These are phyloP conservation scores for Pseudocercospora vitis DNA, from an alignment of 2,329 filamentous ascomycete species.

Conservation along the genomic window DNA sequence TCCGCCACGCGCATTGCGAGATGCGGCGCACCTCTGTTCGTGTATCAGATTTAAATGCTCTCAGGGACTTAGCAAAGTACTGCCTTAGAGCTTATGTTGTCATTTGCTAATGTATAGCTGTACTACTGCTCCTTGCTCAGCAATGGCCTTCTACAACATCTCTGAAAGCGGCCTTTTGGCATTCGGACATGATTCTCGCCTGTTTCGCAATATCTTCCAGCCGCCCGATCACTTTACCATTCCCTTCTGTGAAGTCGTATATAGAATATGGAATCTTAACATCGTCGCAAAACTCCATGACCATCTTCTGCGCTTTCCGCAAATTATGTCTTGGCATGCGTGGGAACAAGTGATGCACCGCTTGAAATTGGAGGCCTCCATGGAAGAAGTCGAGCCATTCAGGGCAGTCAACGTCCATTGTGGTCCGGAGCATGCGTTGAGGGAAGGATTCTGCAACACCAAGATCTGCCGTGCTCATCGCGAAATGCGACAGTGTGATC, in stretches of 20 bases:
- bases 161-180: constrained; percentile 43
- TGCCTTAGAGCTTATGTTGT: too few species aligned
- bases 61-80: too few species aligned
- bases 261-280: constrained; percentile 63
- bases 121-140: background rate
- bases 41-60: too few species aligned
- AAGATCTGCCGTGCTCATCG: constrained; percentile 67
- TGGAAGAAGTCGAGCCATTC: constrained; percentile 71
- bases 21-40: too few species aligned
- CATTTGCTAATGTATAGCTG: too few species aligned
- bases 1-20: too few species aligned
- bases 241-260: constrained; percentile 63
- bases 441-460: constrained; percentile 66
- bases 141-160: constrained; percentile 35
- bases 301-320: constrained; percentile 58
- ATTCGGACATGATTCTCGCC: constrained; percentile 60
- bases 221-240: constrained; percentile 56
- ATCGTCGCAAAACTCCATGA: constrained; percentile 64
- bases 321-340: constrained; percentile 69
- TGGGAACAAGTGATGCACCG: constrained; percentile 69
- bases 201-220: constrained; percentile 62
- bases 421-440: constrained; percentile 68
- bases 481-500: constrained; percentile 71
- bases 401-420: constrained; percentile 73
- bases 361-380: constrained; percentile 72